Conservation (phyloP, 371 early-diverging fungal genomes). For the Rhizopus sp. region DNA sequence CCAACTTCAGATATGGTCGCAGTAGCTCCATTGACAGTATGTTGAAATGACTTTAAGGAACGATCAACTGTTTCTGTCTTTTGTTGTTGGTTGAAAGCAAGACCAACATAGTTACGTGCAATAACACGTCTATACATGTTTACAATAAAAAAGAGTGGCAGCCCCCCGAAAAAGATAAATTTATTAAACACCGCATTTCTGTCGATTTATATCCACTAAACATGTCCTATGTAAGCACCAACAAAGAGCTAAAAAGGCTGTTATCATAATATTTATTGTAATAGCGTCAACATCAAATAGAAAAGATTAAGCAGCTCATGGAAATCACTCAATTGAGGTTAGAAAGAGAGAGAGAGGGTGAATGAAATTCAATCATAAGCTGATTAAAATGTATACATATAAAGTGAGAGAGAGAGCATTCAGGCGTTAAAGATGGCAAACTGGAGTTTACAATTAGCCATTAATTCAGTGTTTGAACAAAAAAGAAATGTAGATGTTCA, state of each 20-base stretch:
- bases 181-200: slow-evolving; percentile 12
- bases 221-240: too few relatives aligned
- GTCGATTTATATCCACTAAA: too few relatives aligned
- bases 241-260: too few relatives aligned
- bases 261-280: too few relatives aligned
- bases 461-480: slow-evolving; percentile 59
- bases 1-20: slow-evolving; percentile 27
- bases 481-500: slow-evolving; percentile 11
- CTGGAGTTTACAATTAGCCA: slow-evolving; percentile 71
- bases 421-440: slow-evolving; percentile 51
- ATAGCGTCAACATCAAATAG: slow-evolving; percentile 23
- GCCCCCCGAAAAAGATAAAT: background rate
- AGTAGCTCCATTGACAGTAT: slow-evolving; percentile 16
- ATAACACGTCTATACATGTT: slow-evolving; percentile 28
- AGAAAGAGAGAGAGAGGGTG: too few relatives aligned
- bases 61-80: slow-evolving; percentile 25
- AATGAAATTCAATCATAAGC: background rate
- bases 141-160: slow-evolving; percentile 2
- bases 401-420: slow-evolving; percentile 60
- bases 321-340: slow-evolving; percentile 51
- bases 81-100: slow-evolving; percentile 25
- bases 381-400: background rate
- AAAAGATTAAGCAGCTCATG: slow-evolving; percentile 55
- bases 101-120: slow-evolving; percentile 27
- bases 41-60: slow-evolving; percentile 29